phyloP scores from a whole-genome alignment of 1,139 yeast species.

The Hemisphaericaspora subhashii region DNA sequence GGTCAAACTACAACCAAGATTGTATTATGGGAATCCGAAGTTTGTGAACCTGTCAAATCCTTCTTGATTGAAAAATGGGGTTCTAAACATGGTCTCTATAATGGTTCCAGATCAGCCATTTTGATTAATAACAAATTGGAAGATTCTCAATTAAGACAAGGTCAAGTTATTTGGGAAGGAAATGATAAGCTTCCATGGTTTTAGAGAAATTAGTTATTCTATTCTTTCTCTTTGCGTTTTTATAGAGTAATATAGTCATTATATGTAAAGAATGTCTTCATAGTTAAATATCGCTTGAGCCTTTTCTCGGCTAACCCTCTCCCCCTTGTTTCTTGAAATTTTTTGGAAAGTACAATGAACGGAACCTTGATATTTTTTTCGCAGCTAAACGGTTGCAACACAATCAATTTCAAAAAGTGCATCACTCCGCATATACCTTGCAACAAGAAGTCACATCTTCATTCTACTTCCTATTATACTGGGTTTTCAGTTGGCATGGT shows the following conservation, averaged over 20 bases:
- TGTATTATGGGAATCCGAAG: slow-evolving; percentile 41
- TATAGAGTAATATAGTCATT: slow-evolving; percentile 3
- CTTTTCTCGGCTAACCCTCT: no score
- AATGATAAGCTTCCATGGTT: slow-evolving; percentile 50
- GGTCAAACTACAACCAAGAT: slow-evolving; percentile 19
- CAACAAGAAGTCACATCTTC: no score
- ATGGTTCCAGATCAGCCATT: slow-evolving; percentile 41
- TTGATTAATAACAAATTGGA: slow-evolving; percentile 26
- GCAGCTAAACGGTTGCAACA: no score
- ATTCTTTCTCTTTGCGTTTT: neutral
- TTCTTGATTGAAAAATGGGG: slow-evolving; percentile 18
- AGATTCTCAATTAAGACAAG: slow-evolving; percentile 23
- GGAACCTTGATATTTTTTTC: no score
- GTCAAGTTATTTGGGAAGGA: slow-evolving; percentile 42
- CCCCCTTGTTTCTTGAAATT: no score
- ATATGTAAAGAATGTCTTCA: no score
- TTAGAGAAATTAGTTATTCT: slow-evolving; percentile 15
- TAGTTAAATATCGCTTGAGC: no score
- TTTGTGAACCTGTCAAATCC: slow-evolving; percentile 15
- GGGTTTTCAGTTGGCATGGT: no score
- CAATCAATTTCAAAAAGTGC: no score
- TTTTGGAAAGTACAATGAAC: no score
- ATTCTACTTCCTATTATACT: no score
- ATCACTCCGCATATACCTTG: no score
- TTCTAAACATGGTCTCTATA: slow-evolving; percentile 25